Evolutionary conservation across 1,284 basidiomycete genomes (phyloP).

Genomic region (Cerrena zonata): DNA sequence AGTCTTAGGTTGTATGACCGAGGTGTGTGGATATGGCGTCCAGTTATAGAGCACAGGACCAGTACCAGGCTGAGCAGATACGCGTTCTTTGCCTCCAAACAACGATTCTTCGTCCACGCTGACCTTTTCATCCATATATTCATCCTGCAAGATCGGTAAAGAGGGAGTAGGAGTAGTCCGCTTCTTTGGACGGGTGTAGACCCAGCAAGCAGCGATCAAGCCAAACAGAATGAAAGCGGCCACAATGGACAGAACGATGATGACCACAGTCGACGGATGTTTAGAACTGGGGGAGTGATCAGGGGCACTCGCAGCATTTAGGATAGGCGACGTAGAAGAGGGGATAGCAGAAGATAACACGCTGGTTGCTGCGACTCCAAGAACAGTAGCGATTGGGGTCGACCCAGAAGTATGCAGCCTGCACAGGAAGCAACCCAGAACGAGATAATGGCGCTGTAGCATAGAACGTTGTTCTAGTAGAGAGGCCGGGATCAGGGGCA

Average conservation of each 20-base stretch:
- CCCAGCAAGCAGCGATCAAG: conserved; percentile 44
- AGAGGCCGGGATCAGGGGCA: conserved; percentile 42
- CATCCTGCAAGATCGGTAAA: conserved; percentile 60
- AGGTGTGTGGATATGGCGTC: conserved; percentile 48
- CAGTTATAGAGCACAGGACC: conserved; percentile 48
- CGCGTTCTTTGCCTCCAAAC: conserved; percentile 66
- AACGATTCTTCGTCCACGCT: conserved; percentile 53
- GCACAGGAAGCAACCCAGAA: conserved; percentile 23
- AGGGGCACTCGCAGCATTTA: conserved; percentile 9
- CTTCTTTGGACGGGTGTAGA: conserved; percentile 44
- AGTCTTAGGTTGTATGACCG: conserved; percentile 9
- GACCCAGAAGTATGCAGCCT: conserved; percentile 10
- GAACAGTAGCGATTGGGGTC: conserved; percentile 9
- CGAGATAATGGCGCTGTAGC: conserved; percentile 14
- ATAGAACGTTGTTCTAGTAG: conserved; percentile 9
- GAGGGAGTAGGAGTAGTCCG: conserved; percentile 57
- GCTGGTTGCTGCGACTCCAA: not conserved
- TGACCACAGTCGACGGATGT: conserved; percentile 39
- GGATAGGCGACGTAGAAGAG: conserved; percentile 13
- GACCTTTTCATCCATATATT: conserved; percentile 38
- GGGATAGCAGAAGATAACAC: conserved; percentile 13
- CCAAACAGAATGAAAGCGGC: conserved; percentile 50
- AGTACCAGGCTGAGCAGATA: conserved; percentile 40
- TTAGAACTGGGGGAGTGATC: conserved; percentile 21
- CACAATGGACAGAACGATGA: conserved; percentile 53